Evolutionary conservation across 2,329 filamentous ascomycete genomes (phyloP).

Genomic region (Cercospora sp.): DNA sequence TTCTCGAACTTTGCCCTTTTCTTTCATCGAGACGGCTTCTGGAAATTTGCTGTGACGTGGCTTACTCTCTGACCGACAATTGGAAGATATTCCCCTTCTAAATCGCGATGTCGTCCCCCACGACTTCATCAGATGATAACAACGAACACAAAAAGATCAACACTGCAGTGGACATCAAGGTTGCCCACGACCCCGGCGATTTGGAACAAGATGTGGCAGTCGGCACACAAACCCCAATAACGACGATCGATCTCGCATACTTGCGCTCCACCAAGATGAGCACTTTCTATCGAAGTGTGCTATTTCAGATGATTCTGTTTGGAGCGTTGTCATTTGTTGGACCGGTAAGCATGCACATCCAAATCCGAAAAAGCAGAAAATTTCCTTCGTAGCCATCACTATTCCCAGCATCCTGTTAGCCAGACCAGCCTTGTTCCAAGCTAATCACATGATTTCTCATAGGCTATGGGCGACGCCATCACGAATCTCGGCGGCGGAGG

Average conservation of each 20-base stretch:
- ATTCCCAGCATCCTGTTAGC: neutral
- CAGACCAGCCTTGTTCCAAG: neutral
- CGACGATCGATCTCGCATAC: slow-evolving; percentile 13
- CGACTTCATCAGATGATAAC: neutral
- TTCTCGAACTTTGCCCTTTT: neutral
- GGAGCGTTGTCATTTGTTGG: slow-evolving; percentile 24
- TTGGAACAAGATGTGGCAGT: slow-evolving; percentile 14
- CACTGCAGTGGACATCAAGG: neutral
- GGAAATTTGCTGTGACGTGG: neutral
- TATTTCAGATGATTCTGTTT: slow-evolving; percentile 32
- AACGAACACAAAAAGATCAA: slow-evolving; percentile 9
- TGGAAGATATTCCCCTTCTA: neutral
- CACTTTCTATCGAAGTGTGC: slow-evolving; percentile 27
- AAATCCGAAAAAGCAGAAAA: neutral
- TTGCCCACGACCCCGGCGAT: neutral
- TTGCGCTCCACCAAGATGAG: slow-evolving; percentile 11
- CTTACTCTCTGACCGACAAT: neutral
- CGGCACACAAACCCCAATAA: slow-evolving; percentile 16
- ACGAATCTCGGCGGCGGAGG: slow-evolving; percentile 31
- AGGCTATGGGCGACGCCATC: slow-evolving; percentile 32
- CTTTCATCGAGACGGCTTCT: neutral
- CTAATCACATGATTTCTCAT: neutral
- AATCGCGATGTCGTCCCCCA: neutral
- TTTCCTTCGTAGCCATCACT: neutral
- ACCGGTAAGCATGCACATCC: neutral